Percentiles rank a stretch among this genome's conserved stretches.
Conservation (phyloP, 306 rosid species). For the Hylodesmum podocarpum region DNA sequence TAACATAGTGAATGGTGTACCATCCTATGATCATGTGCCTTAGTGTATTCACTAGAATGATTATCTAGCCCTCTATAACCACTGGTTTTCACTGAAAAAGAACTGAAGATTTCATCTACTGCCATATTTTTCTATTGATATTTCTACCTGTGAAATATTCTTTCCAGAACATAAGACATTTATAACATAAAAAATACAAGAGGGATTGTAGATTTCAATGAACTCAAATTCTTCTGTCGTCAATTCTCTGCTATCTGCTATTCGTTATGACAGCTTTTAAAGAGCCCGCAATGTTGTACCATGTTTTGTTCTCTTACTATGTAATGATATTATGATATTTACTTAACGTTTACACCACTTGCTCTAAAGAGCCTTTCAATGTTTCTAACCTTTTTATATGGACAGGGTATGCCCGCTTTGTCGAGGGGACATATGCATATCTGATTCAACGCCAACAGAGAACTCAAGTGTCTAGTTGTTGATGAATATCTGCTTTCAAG, state of each 20-base stretch:
- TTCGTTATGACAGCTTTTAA: not conserved
- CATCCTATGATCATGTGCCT: not conserved
- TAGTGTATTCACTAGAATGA: not conserved
- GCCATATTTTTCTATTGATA: not conserved
- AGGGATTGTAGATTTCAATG: not conserved
- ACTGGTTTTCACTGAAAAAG: not conserved
- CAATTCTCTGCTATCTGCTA: no score
- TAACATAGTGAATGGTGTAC: not conserved
- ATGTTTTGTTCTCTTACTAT: not conserved
- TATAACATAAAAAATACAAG: not conserved
- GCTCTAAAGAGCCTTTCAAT: not conserved
- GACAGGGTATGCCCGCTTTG: constrained; percentile 94
- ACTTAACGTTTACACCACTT: not conserved
- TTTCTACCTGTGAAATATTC: not conserved
- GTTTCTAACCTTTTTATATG: not conserved
- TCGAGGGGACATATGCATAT: constrained; percentile 75
- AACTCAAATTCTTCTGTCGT: not conserved
- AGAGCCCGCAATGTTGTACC: no score
- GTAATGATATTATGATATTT: not conserved
- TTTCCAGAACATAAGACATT: not conserved
- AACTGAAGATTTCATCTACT: not conserved
- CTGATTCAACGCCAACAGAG: constrained; percentile 41
- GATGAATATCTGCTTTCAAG: constrained; percentile 13
- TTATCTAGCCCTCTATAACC: not conserved
- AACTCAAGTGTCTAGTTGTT: constrained; percentile 32